Base-by-base conservation (phyloP, 2,329 filamentous ascomycete species). In the Mycosphaerella sp. region DNA sequence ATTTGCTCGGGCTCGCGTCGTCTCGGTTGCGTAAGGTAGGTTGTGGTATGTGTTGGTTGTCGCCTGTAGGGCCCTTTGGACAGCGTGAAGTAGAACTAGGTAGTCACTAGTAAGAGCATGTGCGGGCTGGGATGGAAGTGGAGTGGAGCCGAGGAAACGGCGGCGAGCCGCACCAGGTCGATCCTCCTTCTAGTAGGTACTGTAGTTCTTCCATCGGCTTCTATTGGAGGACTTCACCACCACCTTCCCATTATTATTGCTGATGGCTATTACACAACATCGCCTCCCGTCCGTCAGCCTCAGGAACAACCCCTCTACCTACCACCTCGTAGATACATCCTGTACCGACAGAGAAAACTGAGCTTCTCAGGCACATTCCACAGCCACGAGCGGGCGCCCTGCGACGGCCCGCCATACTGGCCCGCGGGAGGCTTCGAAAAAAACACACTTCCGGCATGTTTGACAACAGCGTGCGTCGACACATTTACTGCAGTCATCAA, bases 101-200 rank as follows among this genome's bases (percentile, higher is more conserved):
- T n/a, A n/a, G 21, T 21, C 14, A 17, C 14, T 17, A 17, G 14
- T 17, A 17, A 17, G 14, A 17, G 14, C 14, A 17, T 17, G 21
- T 34, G 32, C 32, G 32, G 32, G 6, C 32, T 34, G 32, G 7
- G 32, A 11, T 34, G 32, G 7, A 31, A 31, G 53, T 58, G 56
- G 48, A 53, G 56, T 58, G 56, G 51, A 53, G 56, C 53, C 41
- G 48, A 29, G 31, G 39, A 12, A 38, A 40, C 38, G 32, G 21
- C 21, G 2, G 21, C 21, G 21, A 21, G 21, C 21, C 21, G 21
- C 21, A 21, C 21, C 21, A 21, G 2, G 21, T 21, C 21, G 21
- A 21, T 21, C 21, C 21, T 21, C 21, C 21, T 21, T 21, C 21
- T 21, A 21, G 21, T 21, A 21, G 21, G 21, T 21, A 21, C 21